Base-by-base conservation (phyloP, 768 basidiomycete genomes). In the Strobilomyces echinocephalus region DNA sequence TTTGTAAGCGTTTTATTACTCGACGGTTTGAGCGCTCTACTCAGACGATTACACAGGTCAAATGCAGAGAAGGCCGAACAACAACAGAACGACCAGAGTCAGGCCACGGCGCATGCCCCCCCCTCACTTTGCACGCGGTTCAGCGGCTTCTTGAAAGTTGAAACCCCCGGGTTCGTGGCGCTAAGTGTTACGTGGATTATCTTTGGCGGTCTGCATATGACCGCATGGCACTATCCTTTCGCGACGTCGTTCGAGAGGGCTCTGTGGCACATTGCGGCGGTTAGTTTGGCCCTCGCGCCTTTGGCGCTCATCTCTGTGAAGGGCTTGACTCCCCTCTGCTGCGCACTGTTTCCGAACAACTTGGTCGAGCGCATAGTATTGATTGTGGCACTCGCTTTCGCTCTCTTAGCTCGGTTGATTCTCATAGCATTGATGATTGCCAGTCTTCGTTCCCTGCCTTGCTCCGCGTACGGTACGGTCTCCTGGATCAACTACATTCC, bases 401-500 rank as follows among this genome's bases (percentile, higher is more conserved):
- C 26, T 20, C 15, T 46, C 4, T 20, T 40, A 15, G 39, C 42
- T 34, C 50, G 54, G 24, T 2, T 21, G 15, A 5, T 42, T 15
- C 51, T 55, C 6, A 21, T 47, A 8, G 51, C 8, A 20, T 24
- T 55, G 45, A 54, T 43, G 45, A 34, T 54, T 24, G 33, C 30
- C 5, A 55, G 51, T 26, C 20, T 55, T 26, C 40, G 51, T n/a
- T 8, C 20, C 2, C 11, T 47, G 14, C 51, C 51, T 21, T 53
- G 51, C 12, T 24, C 45, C 2, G 46, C 51, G 21, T 47, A 47
- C 28, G 38, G 36, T 8, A 24, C n/a, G 6, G 28, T 55, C n/a
- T 5, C 45, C 20, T 55, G 54, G 54, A 31, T 20, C 1, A 0
- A n/a, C 9, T 47, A 47, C 26, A 43, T 55, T 6, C 54, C 54